A percentile compares a stretch with the other conserved stretches of the same genome.
Conservation (phyloP, 202 grass and related monocot genomes). For the Schoenoplectus triqueter region DNA sequence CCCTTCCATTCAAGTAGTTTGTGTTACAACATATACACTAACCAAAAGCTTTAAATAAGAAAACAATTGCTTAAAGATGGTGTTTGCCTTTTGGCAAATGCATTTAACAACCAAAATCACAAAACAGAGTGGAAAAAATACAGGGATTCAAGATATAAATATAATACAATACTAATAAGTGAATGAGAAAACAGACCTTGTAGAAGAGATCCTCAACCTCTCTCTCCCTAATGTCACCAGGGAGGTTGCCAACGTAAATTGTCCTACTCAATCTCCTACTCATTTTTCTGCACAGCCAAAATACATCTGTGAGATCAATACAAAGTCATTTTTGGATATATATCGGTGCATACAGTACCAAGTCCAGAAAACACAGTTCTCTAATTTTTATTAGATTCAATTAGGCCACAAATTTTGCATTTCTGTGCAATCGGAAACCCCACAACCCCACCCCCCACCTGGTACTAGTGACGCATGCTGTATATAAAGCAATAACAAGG, state of each 20-base stretch:
- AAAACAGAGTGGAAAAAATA: neutral
- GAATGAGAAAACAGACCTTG: conserved; percentile 50
- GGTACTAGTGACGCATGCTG: neutral
- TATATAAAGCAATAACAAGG: neutral
- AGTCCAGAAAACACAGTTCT: neutral
- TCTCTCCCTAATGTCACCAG: conserved; percentile 83
- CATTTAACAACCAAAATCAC: neutral
- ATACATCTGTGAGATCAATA: conserved; percentile 25
- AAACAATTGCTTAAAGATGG: neutral
- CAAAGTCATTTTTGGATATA: neutral
- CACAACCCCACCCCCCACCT: too few species aligned
- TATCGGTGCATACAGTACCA: neutral
- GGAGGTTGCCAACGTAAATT: conserved; percentile 89
- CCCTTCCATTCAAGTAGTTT: neutral
- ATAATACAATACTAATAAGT: too few species aligned
- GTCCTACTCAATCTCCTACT: conserved; percentile 88
- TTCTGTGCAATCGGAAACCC: neutral
- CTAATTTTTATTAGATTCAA: neutral
- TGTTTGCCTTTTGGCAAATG: neutral
- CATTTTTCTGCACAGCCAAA: conserved; percentile 53
- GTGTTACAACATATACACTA: neutral
- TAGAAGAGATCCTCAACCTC: conserved; percentile 93
- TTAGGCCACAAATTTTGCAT: neutral
- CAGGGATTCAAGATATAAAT: too few species aligned
- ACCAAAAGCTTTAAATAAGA: neutral